Base-by-base conservation (phyloP, 345 rosid species). In the Populus davidiana region DNA sequence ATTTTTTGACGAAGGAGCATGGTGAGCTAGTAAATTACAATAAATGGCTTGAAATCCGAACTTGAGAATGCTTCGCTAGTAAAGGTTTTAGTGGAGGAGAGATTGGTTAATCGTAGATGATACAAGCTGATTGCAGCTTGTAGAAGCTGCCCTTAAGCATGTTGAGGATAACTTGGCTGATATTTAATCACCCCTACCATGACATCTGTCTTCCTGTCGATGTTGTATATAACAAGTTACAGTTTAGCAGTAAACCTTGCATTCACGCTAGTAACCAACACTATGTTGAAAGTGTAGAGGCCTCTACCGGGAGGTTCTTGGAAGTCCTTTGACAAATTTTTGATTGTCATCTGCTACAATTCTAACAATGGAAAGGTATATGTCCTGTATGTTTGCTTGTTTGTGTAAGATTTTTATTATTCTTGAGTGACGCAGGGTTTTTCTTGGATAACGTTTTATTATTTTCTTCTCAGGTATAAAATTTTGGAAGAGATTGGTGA, bases 401-500 rank as follows among this genome's bases (percentile, higher is more conserved):
- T 61, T 78, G 8, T 33, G 7, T 54, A 7, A 31, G 43, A 35
- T 82, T 79, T 11, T 54, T 43, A 17, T 25, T 62, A 17, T 47
- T 77, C 35, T 63, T 1, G 35, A 21, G 33, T 65, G 74, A 16
- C 56, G 33, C 39, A 17, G 17, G 49, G 23, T 49, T 25, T 25
- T 66, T 38, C 21, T n/a, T 16, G 65, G 63, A 66, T 79, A 62
- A 38, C 31, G n/a, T 36, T 70, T 56, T 43, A 12, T 29, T 39
- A 54, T 67, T 74, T 74, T 54, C 68, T 33, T 54, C 71, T 54
- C 86, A 94, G 98, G 85, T 94, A 91, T 82, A 91, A 82, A 87
- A 81, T 94, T 82, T 86, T 86, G 69, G 93, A 90, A 85, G 97
- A 94, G 89, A 92, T 94, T 76, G 98, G 98, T 74, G 92, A 93